Base-by-base conservation (phyloP, 169 alveolate genomes). In the Eimeria sp. region DNA sequence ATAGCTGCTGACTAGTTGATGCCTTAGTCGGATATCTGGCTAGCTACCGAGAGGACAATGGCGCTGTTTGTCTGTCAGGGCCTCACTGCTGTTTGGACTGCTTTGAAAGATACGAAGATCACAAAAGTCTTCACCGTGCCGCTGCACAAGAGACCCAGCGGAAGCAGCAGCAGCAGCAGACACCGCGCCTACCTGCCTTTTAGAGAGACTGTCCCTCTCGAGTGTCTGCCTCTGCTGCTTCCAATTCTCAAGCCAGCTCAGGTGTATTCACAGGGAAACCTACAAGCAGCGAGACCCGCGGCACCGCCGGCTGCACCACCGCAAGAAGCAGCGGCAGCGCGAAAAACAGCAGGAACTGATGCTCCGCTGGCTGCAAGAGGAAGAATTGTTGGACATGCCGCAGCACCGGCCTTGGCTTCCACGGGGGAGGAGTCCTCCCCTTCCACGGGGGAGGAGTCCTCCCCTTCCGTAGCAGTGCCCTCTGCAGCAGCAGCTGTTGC, bases 11-110 rank as follows among this genome's bases (percentile, higher is more conserved):
- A 23, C 46, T 71, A 71, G 20, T 9, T 71, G 78, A 46, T 71
- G 68, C 2, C 27, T n/a, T n/a, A n/a, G n/a, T n/a, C n/a, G n/a
- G n/a, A n/a, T n/a, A n/a, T n/a, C n/a, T n/a, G 76, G 27, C 58
- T 9, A 76, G 52, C 14, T 72, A 40, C 54, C 52, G 83, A 40
- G 9, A 18, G 30, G 62, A 4, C 13, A 14, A 33, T 18, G 87
- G 46, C 46, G 56, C 11, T 66, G 66, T 25, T 46, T 58, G 76
- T 33, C n/a, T 52, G 20, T 27, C 91, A 91, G 95, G 95, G 90
- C 11, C 95, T 91, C 77, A 78, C 91, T 27, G 95, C 95, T 20
- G 95, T 91, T 43, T 91, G 95, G 95, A 91, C 95, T 1, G 95
- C 95, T 40, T 20, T 91, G 64, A 85, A 85, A n/a, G 95, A 91